phyloP scores from a whole-genome alignment of 371 early-diverging fungal genomes.

The Mortierella sp. region DNA sequence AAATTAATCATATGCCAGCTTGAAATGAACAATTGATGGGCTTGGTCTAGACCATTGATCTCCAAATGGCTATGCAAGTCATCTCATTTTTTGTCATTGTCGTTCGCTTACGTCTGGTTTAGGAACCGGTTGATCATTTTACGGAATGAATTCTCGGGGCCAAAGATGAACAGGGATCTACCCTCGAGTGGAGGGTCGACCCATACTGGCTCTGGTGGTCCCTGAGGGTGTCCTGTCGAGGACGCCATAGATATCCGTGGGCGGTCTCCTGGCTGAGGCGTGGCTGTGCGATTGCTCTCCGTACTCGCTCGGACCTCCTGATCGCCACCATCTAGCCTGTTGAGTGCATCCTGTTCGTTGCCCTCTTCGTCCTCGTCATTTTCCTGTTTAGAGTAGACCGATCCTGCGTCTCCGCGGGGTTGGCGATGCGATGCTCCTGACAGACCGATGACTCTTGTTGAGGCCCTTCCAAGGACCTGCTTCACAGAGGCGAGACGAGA shows the following conservation, averaged over 20 bases:
- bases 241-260: constrained; percentile 3
- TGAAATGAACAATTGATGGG: neutral
- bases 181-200: constrained; percentile 36
- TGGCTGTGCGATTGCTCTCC: constrained; percentile 10
- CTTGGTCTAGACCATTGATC: neutral
- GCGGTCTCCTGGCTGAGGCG: neutral
- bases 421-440: constrained; percentile 31
- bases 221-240: neutral
- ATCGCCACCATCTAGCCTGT: constrained; percentile 8
- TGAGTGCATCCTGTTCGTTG: constrained; percentile 11
- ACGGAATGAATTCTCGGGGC: constrained; percentile 42
- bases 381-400: constrained; percentile 10
- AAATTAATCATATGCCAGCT: neutral
- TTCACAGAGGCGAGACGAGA: constrained; percentile 34
- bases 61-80: constrained; percentile 1
- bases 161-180: constrained; percentile 45
- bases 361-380: constrained; percentile 5
- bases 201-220: neutral
- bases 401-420: constrained; percentile 13
- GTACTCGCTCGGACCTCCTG: constrained; percentile 22
- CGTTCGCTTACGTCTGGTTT: constrained; percentile 37
- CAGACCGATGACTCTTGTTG: constrained; percentile 50
- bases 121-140: constrained; percentile 31
- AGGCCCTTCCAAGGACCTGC: constrained; percentile 47
- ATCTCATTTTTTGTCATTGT: neutral